Evolutionary conservation across 257 asterid genomes (phyloP).

Genomic region (Solanum gracilifrons): DNA sequence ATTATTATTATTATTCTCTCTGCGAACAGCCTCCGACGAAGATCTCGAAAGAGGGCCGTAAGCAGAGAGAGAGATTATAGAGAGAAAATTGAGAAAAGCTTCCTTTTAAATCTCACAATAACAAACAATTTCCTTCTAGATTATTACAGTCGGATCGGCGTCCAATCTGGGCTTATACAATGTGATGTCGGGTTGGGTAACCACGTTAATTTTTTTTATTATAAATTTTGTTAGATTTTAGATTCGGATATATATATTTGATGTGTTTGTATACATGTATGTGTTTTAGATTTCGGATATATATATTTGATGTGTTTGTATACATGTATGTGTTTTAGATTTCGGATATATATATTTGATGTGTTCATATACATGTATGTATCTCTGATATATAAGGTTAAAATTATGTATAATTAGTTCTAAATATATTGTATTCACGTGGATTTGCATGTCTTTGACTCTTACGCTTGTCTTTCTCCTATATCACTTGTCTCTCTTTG

Average conservation of each 20-base stretch:
- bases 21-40: neutral
- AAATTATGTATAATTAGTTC: too few species aligned
- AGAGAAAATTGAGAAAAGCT: neutral
- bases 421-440: too few species aligned
- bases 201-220: too few species aligned
- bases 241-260: too few species aligned
- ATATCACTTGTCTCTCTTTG: too few species aligned
- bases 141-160: neutral
- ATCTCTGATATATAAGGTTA: too few species aligned
- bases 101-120: neutral
- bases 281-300: too few species aligned
- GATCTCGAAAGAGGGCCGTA: neutral
- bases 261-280: too few species aligned
- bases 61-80: neutral
- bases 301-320: too few species aligned
- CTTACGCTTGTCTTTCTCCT: neutral
- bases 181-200: neutral
- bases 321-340: too few species aligned
- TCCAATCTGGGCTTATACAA: neutral
- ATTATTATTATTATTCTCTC: neutral
- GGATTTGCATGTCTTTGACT: neutral
- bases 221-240: neutral
- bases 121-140: neutral
- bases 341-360: too few species aligned
- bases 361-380: too few species aligned